phyloP scores from a whole-genome alignment of 805 yeast species.

The Hyphopichia homilentoma region DNA sequence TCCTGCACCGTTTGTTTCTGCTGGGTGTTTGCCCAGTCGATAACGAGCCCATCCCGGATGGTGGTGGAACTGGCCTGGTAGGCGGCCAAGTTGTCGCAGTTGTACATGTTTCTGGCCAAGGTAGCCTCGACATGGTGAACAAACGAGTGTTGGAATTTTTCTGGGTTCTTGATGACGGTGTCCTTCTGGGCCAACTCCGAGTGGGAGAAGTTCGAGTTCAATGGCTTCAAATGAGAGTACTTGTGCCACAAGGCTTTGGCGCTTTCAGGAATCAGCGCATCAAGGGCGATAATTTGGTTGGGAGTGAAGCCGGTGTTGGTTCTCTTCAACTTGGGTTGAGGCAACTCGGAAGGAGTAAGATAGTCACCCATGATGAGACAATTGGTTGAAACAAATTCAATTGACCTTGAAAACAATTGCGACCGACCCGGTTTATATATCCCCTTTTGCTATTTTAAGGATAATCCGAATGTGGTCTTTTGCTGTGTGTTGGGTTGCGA shows the following conservation, averaged over 20 bases:
- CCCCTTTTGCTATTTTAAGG: too few relatives aligned
- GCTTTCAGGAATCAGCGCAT: constrained; percentile 73
- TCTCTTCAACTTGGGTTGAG: constrained; percentile 53
- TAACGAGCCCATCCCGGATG: constrained; percentile 71
- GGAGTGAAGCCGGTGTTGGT: constrained; percentile 90
- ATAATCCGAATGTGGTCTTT: too few relatives aligned
- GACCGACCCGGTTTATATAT: too few relatives aligned
- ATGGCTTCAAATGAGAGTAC: constrained; percentile 46
- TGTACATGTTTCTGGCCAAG: constrained; percentile 86
- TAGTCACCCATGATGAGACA: constrained; percentile 28
- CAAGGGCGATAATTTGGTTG: constrained; percentile 79
- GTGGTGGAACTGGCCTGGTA: constrained; percentile 84
- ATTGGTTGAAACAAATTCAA: neutral
- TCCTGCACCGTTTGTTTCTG: constrained; percentile 81
- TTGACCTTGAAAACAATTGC: too few relatives aligned
- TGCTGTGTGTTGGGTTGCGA: too few relatives aligned
- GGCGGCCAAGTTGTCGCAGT: constrained; percentile 89
- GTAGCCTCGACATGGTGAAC: constrained; percentile 88
- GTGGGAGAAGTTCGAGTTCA: constrained; percentile 9
- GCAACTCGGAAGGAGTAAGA: constrained; percentile 34
- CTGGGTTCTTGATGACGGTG: constrained; percentile 31
- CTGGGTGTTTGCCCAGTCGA: constrained; percentile 92
- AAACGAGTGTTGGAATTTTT: constrained; percentile 62
- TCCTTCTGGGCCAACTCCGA: constrained; percentile 9
- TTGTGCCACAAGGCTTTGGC: constrained; percentile 78